Conservation (phyloP, 1,284 basidiomycete genomes). For the Volvariella surrecta region DNA sequence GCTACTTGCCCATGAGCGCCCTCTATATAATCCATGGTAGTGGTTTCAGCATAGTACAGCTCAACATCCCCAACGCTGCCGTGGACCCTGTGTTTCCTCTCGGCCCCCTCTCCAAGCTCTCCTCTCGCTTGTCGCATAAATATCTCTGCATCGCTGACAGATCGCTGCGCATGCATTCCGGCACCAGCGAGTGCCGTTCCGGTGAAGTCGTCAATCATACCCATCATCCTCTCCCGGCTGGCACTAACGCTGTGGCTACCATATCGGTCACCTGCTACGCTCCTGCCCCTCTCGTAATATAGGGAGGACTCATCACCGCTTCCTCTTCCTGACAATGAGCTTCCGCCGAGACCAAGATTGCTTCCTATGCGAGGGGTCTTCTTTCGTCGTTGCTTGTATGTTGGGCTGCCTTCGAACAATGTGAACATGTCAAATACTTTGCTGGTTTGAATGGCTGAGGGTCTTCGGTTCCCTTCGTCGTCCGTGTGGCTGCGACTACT, state of each 20-base stretch:
- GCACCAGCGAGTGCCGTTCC: slow-evolving; percentile 2
- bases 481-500: background rate
- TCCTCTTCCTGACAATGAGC: slow-evolving; percentile 11
- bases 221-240: slow-evolving; percentile 19
- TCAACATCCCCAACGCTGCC: slow-evolving; percentile 4
- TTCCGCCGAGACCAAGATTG: slow-evolving; percentile 13
- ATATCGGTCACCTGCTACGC: slow-evolving; percentile 4
- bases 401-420: slow-evolving; percentile 75
- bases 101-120: slow-evolving; percentile 31
- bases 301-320: slow-evolving; percentile 13
- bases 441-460: slow-evolving; percentile 16
- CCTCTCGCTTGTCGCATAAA: slow-evolving; percentile 53
- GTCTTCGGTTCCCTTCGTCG: slow-evolving; percentile 1
- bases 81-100: slow-evolving; percentile 11
- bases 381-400: slow-evolving; percentile 84
- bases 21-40: slow-evolving; percentile 6
- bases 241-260: slow-evolving; percentile 15
- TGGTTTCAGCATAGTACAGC: slow-evolving; percentile 7
- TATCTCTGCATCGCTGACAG: slow-evolving; percentile 50
- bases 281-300: slow-evolving; percentile 11
- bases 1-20: background rate
- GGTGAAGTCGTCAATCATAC: slow-evolving; percentile 23
- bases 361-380: slow-evolving; percentile 37
- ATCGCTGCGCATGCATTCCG: slow-evolving; percentile 19
- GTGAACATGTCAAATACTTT: slow-evolving; percentile 31